Percentiles rank a stretch among this genome's conserved stretches.
These are phyloP conservation scores for Penicillium nordicum DNA, from an alignment of 2,329 filamentous ascomycete genomes.

Conservation along the genomic window DNA sequence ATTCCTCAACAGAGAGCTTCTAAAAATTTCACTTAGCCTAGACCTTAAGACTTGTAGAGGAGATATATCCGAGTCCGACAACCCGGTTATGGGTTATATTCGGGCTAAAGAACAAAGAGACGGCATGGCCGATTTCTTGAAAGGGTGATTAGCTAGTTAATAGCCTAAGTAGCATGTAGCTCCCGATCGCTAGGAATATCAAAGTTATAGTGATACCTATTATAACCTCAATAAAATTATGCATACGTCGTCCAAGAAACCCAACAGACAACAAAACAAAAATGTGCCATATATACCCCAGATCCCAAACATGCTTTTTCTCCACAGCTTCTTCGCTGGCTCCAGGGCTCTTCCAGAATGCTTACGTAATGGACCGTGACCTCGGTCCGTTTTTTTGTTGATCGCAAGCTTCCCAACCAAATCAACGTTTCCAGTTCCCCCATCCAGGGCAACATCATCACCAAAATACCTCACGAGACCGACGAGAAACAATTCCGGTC, in stretches of 20 bases:
- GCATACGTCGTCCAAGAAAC: not conserved
- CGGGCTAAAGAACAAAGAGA: not conserved
- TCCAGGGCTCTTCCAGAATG: slow-evolving; percentile 15
- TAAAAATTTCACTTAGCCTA: not conserved
- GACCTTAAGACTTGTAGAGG: not conserved
- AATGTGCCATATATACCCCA: slow-evolving; percentile 1
- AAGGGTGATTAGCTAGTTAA: not conserved
- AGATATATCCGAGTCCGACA: not conserved
- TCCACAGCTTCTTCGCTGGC: slow-evolving; percentile 1
- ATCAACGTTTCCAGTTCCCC: slow-evolving; percentile 9
- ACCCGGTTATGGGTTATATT: not conserved
- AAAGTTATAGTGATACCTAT: not conserved
- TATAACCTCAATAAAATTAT: not conserved
- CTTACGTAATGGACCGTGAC: slow-evolving; percentile 14
- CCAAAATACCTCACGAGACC: slow-evolving; percentile 1
- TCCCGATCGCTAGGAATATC: not conserved
- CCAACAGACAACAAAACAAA: not conserved
- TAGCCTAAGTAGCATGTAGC: not conserved
- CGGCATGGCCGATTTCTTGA: not conserved
- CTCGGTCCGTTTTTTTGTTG: slow-evolving; percentile 6
- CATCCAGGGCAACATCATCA: slow-evolving; percentile 7
- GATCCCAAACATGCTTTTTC: slow-evolving; percentile 1
- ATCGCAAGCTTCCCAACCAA: slow-evolving; percentile 5
- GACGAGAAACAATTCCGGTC: not conserved
- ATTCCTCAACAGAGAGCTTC: not conserved